phyloP scores from a whole-genome alignment of 2,329 filamentous ascomycete species.

The Herpotrichia juniperi region DNA sequence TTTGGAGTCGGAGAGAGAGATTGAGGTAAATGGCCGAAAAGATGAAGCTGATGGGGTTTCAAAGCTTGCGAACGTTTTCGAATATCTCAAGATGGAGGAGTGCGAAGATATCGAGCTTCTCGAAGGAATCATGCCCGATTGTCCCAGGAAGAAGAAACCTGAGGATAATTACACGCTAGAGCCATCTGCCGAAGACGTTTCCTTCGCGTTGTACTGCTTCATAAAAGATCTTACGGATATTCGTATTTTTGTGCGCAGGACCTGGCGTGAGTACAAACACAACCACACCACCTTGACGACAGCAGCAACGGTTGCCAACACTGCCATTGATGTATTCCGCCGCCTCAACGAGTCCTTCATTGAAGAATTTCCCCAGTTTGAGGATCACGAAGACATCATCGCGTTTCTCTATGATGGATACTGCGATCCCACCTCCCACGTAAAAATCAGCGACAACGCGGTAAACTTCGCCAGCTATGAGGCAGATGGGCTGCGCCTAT shows the following conservation, averaged over 20 bases:
- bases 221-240: slow-evolving; percentile 38
- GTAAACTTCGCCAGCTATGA: not conserved
- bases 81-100: not conserved
- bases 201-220: slow-evolving; percentile 29
- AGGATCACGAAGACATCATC: not conserved
- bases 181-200: slow-evolving; percentile 12
- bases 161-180: slow-evolving; percentile 10
- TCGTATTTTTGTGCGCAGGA: slow-evolving; percentile 32
- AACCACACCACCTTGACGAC: slow-evolving; percentile 38
- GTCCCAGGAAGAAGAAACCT: not conserved
- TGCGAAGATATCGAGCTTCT: not conserved
- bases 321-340: slow-evolving; percentile 30
- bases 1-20: not conserved
- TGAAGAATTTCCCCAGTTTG: not conserved
- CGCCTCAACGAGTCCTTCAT: slow-evolving; percentile 22
- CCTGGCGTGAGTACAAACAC: slow-evolving; percentile 38
- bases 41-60: not conserved
- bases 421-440: not conserved
- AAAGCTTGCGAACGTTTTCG: not conserved
- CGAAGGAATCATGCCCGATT: too few relatives aligned
- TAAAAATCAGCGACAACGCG: not conserved
- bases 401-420: slow-evolving; percentile 3
- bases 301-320: slow-evolving; percentile 40
- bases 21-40: not conserved
- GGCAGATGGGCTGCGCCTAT: not conserved